Percentiles rank a stretch among this genome's conserved stretches.
phyloP scores from a whole-genome alignment of 2,329 filamentous ascomycete genomes.

The Phoma sp. region DNA sequence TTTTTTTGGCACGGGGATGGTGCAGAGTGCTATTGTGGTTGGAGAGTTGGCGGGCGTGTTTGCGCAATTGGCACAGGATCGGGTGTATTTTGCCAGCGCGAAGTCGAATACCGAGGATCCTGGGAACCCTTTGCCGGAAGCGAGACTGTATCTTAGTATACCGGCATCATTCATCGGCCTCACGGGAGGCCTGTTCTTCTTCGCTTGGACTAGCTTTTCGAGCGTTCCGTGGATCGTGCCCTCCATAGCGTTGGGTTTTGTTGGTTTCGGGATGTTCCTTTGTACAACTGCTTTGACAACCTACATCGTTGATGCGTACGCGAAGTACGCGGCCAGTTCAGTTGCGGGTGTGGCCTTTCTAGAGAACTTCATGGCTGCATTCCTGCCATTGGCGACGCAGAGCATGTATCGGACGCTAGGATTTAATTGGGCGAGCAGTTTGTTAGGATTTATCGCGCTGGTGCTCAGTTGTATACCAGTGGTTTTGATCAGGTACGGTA shows the following conservation, averaged over 20 bases:
- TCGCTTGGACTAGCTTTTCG: slow-evolving; percentile 58
- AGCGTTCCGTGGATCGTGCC: slow-evolving; percentile 57
- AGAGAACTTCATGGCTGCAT: slow-evolving; percentile 59
- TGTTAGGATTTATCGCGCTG: slow-evolving; percentile 56
- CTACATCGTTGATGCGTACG: slow-evolving; percentile 61
- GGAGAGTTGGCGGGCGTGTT: slow-evolving; percentile 55
- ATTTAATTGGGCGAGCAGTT: slow-evolving; percentile 58
- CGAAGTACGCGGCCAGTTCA: slow-evolving; percentile 58
- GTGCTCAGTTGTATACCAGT: slow-evolving; percentile 55
- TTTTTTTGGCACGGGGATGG: slow-evolving; percentile 53
- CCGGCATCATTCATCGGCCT: slow-evolving; percentile 56
- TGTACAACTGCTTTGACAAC: slow-evolving; percentile 57
- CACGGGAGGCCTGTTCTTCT: slow-evolving; percentile 59
- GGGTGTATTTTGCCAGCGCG: slow-evolving; percentile 53
- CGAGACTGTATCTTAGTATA: slow-evolving; percentile 54
- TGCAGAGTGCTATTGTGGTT: slow-evolving; percentile 56
- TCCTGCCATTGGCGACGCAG: slow-evolving; percentile 57
- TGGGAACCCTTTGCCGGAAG: slow-evolving; percentile 54
- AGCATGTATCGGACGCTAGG: slow-evolving; percentile 58
- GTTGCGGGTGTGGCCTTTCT: slow-evolving; percentile 58
- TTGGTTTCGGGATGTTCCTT: slow-evolving; percentile 59
- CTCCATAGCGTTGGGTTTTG: slow-evolving; percentile 55
- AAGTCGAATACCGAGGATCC: slow-evolving; percentile 48
- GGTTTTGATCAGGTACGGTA: slow-evolving; percentile 53
- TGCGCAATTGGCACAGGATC: slow-evolving; percentile 45